These are phyloP conservation scores for Kregervanrija pseudodelftensis DNA, from an alignment of 805 yeast genomes.

Conservation along the genomic window DNA sequence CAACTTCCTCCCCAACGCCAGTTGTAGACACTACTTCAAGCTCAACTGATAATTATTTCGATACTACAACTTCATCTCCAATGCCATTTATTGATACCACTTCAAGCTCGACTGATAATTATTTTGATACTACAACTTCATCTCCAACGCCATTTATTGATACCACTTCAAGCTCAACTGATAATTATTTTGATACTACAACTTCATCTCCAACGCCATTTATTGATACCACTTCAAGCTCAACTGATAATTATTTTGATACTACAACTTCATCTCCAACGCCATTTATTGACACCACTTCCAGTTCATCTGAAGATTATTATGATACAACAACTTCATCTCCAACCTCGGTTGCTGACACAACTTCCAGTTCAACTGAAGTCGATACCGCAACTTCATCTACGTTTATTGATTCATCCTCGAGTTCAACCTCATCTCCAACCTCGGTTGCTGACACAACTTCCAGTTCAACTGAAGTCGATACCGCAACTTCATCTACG, in stretches of 20 bases:
- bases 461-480: background rate
- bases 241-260: background rate
- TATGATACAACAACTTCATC: background rate
- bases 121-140: background rate
- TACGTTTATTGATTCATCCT: background rate
- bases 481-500: background rate
- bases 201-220: too few species aligned
- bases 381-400: background rate
- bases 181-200: background rate
- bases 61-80: background rate
- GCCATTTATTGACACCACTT: conserved; percentile 7
- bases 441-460: background rate
- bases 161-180: background rate
- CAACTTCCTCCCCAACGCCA: too few species aligned
- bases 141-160: background rate
- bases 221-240: background rate
- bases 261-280: background rate
- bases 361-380: background rate
- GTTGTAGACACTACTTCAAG: conserved; percentile 10
- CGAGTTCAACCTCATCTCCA: background rate
- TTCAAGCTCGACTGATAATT: too few species aligned
- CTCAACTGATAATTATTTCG: background rate
- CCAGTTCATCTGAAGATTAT: background rate
- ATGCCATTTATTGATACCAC: background rate
- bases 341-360: background rate